These are phyloP conservation scores for Neoboletus magnificus DNA, from an alignment of 768 basidiomycete species.

Conservation along the genomic window DNA sequence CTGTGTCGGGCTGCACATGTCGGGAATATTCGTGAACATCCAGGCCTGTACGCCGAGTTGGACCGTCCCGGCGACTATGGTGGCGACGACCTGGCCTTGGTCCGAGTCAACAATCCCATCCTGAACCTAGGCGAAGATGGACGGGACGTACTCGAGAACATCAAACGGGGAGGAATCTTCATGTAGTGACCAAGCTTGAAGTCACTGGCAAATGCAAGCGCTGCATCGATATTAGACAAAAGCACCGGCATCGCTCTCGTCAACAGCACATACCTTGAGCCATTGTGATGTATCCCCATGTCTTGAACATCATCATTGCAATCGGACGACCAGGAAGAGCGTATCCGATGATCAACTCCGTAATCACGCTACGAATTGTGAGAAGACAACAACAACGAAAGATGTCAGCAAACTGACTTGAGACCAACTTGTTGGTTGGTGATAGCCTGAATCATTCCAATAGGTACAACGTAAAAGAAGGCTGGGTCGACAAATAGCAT, in stretches of 20 bases:
- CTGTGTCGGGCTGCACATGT: conserved; percentile 31
- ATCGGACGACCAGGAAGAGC: conserved; percentile 60
- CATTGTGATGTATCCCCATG: conserved; percentile 69
- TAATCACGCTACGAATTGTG: conserved; percentile 46
- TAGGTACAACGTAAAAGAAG: conserved; percentile 68
- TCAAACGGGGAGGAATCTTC: conserved; percentile 62
- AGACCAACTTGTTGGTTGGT: conserved; percentile 76
- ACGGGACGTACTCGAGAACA: conserved; percentile 50
- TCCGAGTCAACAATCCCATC: neutral
- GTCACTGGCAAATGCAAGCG: conserved; percentile 63
- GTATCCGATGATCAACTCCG: conserved; percentile 66
- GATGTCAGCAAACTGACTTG: conserved; percentile 26
- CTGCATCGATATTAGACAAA: conserved; percentile 21
- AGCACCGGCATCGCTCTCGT: no score
- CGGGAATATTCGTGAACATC: conserved; percentile 45
- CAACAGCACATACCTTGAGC: conserved; percentile 30
- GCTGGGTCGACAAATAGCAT: conserved; percentile 15
- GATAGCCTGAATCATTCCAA: conserved; percentile 73
- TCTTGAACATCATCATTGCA: conserved; percentile 81
- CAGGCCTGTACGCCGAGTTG: conserved; percentile 67
- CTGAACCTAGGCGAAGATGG: neutral
- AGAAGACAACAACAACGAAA: neutral
- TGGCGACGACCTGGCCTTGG: conserved; percentile 56
- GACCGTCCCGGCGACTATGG: conserved; percentile 58
- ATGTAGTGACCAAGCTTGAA: conserved; percentile 79